These are phyloP conservation scores for Cladosporium austrohemisphaericum DNA, from an alignment of 2,329 filamentous ascomycete genomes.

Conservation along the genomic window DNA sequence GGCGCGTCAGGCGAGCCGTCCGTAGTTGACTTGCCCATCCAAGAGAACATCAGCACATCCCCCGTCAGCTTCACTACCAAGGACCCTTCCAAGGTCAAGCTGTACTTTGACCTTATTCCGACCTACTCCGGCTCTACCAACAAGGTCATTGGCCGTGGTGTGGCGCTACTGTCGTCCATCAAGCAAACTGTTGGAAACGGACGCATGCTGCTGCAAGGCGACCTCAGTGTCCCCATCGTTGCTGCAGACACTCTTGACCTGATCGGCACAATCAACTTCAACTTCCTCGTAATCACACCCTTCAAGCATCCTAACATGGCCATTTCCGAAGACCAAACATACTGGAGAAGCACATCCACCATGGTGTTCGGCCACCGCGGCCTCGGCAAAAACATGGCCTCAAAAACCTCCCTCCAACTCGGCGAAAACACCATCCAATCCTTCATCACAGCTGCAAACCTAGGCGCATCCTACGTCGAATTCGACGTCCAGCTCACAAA, in stretches of 20 bases:
- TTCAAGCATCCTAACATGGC: slow-evolving; percentile 94
- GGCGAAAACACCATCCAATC: slow-evolving; percentile 95
- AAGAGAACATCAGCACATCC: slow-evolving; percentile 90
- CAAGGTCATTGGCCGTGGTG: slow-evolving; percentile 79
- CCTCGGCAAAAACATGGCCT: slow-evolving; percentile 82
- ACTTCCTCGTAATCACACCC: slow-evolving; percentile 90
- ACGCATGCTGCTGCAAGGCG: slow-evolving; percentile 87
- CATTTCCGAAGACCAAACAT: slow-evolving; percentile 84
- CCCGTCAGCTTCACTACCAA: slow-evolving; percentile 83
- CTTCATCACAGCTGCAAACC: slow-evolving; percentile 91
- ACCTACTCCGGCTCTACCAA: slow-evolving; percentile 84
- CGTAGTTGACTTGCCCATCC: slow-evolving; percentile 85
- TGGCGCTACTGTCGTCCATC: slow-evolving; percentile 81
- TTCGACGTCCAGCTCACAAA: slow-evolving; percentile 97
- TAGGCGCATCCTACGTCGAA: slow-evolving; percentile 72
- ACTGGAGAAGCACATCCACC: slow-evolving; percentile 90
- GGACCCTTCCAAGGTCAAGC: slow-evolving; percentile 75
- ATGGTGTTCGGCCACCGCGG: slow-evolving; percentile 75
- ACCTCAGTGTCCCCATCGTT: slow-evolving; percentile 87
- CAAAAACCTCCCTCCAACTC: slow-evolving; percentile 82
- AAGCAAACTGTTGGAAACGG: slow-evolving; percentile 78
- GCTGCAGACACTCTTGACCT: slow-evolving; percentile 78
- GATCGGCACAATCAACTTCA: slow-evolving; percentile 94
- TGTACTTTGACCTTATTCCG: slow-evolving; percentile 91
- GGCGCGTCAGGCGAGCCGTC: slow-evolving; percentile 83